phyloP scores from a whole-genome alignment of 768 basidiomycete species.

The Termitomyces sp. region DNA sequence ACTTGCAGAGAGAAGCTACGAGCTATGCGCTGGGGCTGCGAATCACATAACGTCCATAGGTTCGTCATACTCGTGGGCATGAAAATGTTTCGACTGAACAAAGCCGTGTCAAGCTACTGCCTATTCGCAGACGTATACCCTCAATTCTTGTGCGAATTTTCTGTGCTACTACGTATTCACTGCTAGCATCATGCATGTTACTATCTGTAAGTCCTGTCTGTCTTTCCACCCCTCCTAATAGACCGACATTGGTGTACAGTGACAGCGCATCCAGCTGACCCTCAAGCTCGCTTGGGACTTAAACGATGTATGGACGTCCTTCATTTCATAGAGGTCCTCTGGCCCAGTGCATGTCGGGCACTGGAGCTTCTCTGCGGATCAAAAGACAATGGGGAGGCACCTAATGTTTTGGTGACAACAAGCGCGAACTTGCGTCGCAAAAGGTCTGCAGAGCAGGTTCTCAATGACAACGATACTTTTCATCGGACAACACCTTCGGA shows the following conservation, averaged over 20 bases:
- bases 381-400: constrained; percentile 32
- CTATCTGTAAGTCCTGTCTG: constrained; percentile 44
- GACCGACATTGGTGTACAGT: constrained; percentile 30
- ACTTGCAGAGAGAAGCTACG: constrained; percentile 58
- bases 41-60: constrained; percentile 72
- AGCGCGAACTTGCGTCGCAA: constrained; percentile 38
- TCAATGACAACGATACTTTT: constrained; percentile 24
- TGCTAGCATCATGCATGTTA: constrained; percentile 75
- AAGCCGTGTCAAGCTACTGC: constrained; percentile 34
- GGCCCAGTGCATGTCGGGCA: constrained; percentile 75
- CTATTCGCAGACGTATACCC: constrained; percentile 58
- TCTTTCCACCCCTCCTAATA: not conserved
- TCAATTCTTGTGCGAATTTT: constrained; percentile 61
- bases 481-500: not conserved
- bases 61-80: constrained; percentile 19
- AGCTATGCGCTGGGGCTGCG: constrained; percentile 71
- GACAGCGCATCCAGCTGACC: constrained; percentile 57
- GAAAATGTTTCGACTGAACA: not conserved
- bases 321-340: constrained; percentile 57
- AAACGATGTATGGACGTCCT: constrained; percentile 63
- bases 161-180: constrained; percentile 77
- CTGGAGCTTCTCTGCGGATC: constrained; percentile 66
- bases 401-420: constrained; percentile 16
- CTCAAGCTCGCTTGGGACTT: constrained; percentile 62
- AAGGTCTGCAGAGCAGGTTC: constrained; percentile 50